These are phyloP conservation scores for Strobilomyces confusus DNA, from an alignment of 768 basidiomycete species.

Conservation along the genomic window DNA sequence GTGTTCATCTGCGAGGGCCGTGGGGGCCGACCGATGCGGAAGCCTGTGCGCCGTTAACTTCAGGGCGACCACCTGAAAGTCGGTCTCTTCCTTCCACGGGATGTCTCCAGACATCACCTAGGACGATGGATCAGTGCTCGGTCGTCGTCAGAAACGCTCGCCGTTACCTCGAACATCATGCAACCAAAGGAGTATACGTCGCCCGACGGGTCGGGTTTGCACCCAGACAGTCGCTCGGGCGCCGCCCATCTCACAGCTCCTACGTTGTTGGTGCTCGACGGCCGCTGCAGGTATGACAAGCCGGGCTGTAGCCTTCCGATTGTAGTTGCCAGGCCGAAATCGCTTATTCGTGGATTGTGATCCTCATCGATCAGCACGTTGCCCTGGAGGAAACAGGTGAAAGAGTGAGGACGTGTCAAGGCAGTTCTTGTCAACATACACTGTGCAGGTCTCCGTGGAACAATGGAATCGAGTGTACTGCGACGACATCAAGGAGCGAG, in stretches of 20 bases:
- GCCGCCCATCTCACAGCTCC: not conserved
- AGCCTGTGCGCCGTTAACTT: not conserved
- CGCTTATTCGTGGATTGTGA: not conserved
- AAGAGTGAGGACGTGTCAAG: not conserved
- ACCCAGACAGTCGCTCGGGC: not conserved
- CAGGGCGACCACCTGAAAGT: not conserved
- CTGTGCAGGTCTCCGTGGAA: not conserved
- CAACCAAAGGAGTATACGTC: not conserved
- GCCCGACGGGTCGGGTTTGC: not conserved
- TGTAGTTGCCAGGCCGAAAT: not conserved
- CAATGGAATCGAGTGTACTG: not conserved
- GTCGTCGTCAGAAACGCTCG: not conserved
- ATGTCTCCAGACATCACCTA: slow-evolving; percentile 4
- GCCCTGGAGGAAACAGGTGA: not conserved
- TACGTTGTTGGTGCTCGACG: not conserved
- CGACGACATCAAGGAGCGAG: not conserved
- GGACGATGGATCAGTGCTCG: not conserved
- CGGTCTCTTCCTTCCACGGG: slow-evolving; percentile 1
- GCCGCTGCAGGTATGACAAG: not conserved
- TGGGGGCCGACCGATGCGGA: not conserved
- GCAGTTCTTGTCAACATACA: not conserved
- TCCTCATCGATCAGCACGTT: not conserved
- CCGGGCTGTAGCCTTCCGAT: not conserved
- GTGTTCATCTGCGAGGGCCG: not conserved
- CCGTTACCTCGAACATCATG: not conserved